phyloP scores from a whole-genome alignment of 805 yeast species.

The Candida xyloterini region DNA sequence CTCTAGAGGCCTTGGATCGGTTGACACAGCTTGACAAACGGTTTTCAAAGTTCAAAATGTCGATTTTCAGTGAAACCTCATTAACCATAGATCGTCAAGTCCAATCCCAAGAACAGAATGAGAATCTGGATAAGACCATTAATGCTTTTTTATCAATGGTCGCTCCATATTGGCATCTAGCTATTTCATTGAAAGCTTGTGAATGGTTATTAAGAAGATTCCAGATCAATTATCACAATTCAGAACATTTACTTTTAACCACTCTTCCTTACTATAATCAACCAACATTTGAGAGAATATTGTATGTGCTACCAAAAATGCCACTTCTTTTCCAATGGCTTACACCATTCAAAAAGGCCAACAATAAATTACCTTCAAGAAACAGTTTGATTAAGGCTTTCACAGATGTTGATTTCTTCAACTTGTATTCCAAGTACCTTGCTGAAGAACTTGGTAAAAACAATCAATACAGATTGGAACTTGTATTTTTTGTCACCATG shows the following conservation, averaged over 20 bases:
- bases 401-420: constrained; percentile 64
- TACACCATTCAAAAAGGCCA: constrained; percentile 55
- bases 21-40: constrained; percentile 70
- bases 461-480: constrained; percentile 62
- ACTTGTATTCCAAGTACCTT: constrained; percentile 59
- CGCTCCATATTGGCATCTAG: constrained; percentile 72
- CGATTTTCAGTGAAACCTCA: constrained; percentile 83
- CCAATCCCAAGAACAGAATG: constrained; percentile 73
- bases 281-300: constrained; percentile 69
- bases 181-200: constrained; percentile 74
- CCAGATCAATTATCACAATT: constrained; percentile 75
- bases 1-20: constrained; percentile 73
- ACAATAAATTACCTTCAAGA: constrained; percentile 58
- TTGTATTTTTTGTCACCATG: constrained; percentile 76
- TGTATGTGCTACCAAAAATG: constrained; percentile 65
- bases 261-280: constrained; percentile 77
- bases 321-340: constrained; percentile 83
- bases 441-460: constrained; percentile 48
- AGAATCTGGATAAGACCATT: constrained; percentile 71
- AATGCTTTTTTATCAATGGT: constrained; percentile 68
- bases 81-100: constrained; percentile 76
- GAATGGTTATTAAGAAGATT: constrained; percentile 96
- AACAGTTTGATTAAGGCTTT: constrained; percentile 70
- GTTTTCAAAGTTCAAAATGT: constrained; percentile 62
- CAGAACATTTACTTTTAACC: constrained; percentile 68